Evolutionary conservation across 2,329 filamentous ascomycete species (phyloP), one percentile per base, ranked within the genome.

Genomic region (Fonsecaea pedrosoi): DNA sequence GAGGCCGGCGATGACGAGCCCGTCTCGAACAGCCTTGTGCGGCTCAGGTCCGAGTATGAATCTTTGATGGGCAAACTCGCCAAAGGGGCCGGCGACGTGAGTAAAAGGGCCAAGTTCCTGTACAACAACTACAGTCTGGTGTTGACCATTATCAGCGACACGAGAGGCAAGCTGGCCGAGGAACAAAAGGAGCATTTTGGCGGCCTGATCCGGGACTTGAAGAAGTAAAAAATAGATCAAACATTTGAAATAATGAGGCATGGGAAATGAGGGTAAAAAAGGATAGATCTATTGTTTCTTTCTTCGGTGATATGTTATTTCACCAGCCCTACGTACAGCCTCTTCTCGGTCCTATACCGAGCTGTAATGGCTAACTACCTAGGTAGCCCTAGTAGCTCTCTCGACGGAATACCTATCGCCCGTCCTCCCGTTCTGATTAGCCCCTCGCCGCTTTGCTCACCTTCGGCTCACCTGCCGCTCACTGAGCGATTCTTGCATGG

Each of bases 121-220:
- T 95, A 91, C 76, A 99, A 98, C 77, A 99, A 99, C 78, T 98
- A 96, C 78, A 96, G 92, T 62, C 83, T 99, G 70, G 87, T 99
- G n/a, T 83, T 92, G 74, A 97, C 95, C 10, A 97, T 99, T 69
- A 91, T 99, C 70, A 88, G 90, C 74, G 80, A 83, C 75, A 81
- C 80, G 67, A 76, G 80, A 70, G 81, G 81, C 53, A 83, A 81
- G 70, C 70, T 83, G 70, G 80, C 81, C 65, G 82, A 80, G 87
- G 93, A 97, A 74, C 89, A 94, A 77, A 89, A 89, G 78, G 84
- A 83, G 72, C 87, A 93, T 78, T 94, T 95, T 76, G 89, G 91
- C 75, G 82, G 82, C 62, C 77, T 92, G 71, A 54, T 73, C 9
- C 61, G 66, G 18, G 70, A 73, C 13, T 54, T 69, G 15, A 73